Evolutionary conservation across 1,284 basidiomycete species (phyloP), one percentile per base, ranked within the genome.

Genomic region (Boletus semigastroideus): DNA sequence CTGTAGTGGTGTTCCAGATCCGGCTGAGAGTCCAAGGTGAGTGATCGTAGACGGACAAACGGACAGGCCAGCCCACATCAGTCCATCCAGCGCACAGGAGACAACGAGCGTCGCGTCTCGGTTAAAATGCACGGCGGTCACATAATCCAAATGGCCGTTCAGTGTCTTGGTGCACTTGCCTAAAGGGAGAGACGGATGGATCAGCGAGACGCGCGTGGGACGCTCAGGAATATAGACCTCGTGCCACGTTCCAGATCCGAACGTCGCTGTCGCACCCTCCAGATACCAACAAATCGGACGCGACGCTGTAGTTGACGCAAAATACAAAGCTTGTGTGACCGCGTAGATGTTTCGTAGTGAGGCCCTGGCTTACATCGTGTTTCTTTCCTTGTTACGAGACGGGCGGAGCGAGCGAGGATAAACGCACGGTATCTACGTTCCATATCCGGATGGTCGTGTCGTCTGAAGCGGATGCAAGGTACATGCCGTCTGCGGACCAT

Each of bases 101-200:
- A 97, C 90, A 53, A 99, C 87, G 63, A 98, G 80, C 0, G 88
- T 88, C 0, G 94, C 93, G 63, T 98, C 96, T 56, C 86, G 72
- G 68, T 95, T 98, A 74, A 98, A 99, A 61, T 92, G 90, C 1
- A 98, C 92, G 5, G 89, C 88, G 31, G 93, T 94, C 13, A 99
- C 93, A 52, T 92, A 95, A 70, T 99, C 97, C 22, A 93, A 79
- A 70, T 99, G 96, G 0, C 94, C 97, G 45, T 94, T 90, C 30
- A 98, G 67, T 1, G 86, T 90, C 67, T 90, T 88, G 67, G 92
- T 78, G 57, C 85, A 89, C 69, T 82, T 88, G 11, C 91, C 93
- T 86, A 63, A 8, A 16, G 17, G 13, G 11, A n/a, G 34, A 36
- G 34, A 14, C 12, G 31, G 31, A 41, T 39, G 25, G 30, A 48